phyloP scores from a whole-genome alignment of 768 basidiomycete genomes.

The Candolleomyces aberdarensis region DNA sequence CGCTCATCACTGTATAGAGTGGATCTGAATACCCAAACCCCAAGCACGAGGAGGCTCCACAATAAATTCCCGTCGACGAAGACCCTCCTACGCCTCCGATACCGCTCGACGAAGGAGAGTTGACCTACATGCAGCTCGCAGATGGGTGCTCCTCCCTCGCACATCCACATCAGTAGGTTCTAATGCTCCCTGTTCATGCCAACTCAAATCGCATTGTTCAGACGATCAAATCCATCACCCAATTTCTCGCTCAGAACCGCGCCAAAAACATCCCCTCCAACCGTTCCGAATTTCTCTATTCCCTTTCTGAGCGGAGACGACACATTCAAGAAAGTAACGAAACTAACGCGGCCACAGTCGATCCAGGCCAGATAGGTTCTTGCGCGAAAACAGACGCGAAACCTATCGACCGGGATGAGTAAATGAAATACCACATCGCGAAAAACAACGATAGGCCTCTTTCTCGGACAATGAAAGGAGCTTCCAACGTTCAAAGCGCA shows the following conservation, averaged over 20 bases:
- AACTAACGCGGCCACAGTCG: background rate
- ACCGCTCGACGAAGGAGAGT: constrained; percentile 63
- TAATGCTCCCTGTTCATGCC: constrained; percentile 4
- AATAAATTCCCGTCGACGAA: background rate
- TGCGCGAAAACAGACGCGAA: constrained; percentile 78
- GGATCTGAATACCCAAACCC: constrained; percentile 9
- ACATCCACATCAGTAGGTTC: constrained; percentile 58
- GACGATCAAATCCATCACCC: constrained; percentile 71
- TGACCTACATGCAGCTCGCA: constrained; percentile 50
- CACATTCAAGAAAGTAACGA: constrained; percentile 29
- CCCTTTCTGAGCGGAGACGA: constrained; percentile 52
- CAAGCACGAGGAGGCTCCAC: constrained; percentile 17
- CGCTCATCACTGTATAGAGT: constrained; percentile 18
- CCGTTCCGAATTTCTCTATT: constrained; percentile 67
- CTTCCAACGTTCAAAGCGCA: constrained; percentile 40
- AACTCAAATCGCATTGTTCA: constrained; percentile 22
- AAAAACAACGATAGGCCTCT: constrained; percentile 80
- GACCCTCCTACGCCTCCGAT: constrained; percentile 6
- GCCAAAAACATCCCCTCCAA: constrained; percentile 77
- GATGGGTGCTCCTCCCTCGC: constrained; percentile 42
- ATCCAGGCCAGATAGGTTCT: constrained; percentile 32
- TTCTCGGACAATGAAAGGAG: constrained; percentile 15
- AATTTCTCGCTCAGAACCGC: constrained; percentile 67
- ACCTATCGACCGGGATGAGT: constrained; percentile 62
- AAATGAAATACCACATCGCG: constrained; percentile 88